Conservation (phyloP, 495 filamentous ascomycete genomes). For the Diplogelasinospora grovesii region DNA sequence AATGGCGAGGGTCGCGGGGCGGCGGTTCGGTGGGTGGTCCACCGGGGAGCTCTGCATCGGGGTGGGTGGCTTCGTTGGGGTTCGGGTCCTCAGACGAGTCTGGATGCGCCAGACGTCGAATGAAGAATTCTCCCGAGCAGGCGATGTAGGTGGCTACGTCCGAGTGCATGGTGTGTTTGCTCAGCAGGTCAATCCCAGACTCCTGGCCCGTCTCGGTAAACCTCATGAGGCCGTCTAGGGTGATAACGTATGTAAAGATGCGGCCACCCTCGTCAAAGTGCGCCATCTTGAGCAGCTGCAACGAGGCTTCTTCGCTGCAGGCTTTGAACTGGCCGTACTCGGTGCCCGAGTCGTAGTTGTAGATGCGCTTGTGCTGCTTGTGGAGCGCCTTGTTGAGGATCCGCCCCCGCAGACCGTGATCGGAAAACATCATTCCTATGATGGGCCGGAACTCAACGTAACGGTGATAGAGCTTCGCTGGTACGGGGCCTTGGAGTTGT, state of each 20-base stretch:
- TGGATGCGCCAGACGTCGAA: constrained; percentile 50
- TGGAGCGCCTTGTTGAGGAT: constrained; percentile 79
- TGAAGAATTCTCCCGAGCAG: constrained; percentile 87
- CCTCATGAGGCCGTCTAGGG: constrained; percentile 73
- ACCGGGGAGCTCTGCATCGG: constrained; percentile 21
- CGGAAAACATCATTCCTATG: constrained; percentile 81
- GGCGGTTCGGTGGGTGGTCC: constrained; percentile 37
- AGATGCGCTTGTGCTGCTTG: constrained; percentile 81
- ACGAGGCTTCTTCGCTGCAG: constrained; percentile 54
- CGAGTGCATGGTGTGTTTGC: constrained; percentile 93
- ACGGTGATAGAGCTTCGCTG: constrained; percentile 71
- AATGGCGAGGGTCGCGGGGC: constrained; percentile 54
- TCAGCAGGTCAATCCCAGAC: constrained; percentile 85
- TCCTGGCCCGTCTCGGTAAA: constrained; percentile 95
- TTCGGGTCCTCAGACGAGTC: constrained; percentile 12
- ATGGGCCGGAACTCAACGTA: constrained; percentile 91
- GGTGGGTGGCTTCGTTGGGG: constrained; percentile 14
- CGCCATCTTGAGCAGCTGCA: constrained; percentile 77
- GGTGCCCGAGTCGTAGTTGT: constrained; percentile 75
- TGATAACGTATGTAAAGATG: constrained; percentile 88
- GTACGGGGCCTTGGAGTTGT: constrained; percentile 78
- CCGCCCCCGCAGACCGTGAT: constrained; percentile 64
- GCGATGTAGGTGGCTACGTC: constrained; percentile 86
- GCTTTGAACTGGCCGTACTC: constrained; percentile 52
- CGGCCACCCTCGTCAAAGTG: constrained; percentile 79